A percentile compares a stretch with the other conserved stretches of the same genome.
phyloP scores from a whole-genome alignment of 129 eudicot genomes.

The Flaveria brownii region DNA sequence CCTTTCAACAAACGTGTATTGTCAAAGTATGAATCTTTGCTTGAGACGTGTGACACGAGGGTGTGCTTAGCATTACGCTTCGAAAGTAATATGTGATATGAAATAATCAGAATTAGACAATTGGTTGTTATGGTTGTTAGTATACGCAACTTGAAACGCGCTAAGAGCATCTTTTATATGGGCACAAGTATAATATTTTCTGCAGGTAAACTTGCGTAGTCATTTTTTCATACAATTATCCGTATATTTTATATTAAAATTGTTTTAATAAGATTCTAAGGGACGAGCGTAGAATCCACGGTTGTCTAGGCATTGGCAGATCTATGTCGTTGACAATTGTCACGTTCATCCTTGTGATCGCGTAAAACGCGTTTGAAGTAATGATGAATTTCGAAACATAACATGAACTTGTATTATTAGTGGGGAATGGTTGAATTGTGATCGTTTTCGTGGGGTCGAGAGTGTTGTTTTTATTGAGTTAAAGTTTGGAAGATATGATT shows the following conservation, averaged over 20 bases:
- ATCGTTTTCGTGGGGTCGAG: not conserved
- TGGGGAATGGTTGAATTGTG: not conserved
- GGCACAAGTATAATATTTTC: too few species aligned
- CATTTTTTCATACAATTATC: too few species aligned
- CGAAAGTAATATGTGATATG: not conserved
- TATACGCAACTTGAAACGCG: too few species aligned
- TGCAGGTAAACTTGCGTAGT: too few species aligned
- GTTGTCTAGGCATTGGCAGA: too few species aligned
- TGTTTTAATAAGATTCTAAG: too few species aligned
- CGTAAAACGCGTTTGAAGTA: not conserved
- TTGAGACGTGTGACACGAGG: not conserved
- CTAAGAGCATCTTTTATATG: too few species aligned
- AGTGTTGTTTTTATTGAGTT: slow-evolving; percentile 22
- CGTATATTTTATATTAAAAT: too few species aligned
- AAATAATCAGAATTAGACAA: not conserved
- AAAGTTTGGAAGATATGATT: slow-evolving; percentile 27
- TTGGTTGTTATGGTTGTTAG: not conserved
- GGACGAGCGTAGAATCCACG: too few species aligned
- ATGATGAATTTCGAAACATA: not conserved
- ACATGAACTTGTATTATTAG: not conserved
- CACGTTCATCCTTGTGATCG: not conserved
- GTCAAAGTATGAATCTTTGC: not conserved
- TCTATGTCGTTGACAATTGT: too few species aligned
- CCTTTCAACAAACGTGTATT: too few species aligned
- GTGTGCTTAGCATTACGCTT: not conserved